These are phyloP conservation scores for Cytospora paraplurivora DNA, from an alignment of 2,329 filamentous ascomycete genomes.

Conservation along the genomic window DNA sequence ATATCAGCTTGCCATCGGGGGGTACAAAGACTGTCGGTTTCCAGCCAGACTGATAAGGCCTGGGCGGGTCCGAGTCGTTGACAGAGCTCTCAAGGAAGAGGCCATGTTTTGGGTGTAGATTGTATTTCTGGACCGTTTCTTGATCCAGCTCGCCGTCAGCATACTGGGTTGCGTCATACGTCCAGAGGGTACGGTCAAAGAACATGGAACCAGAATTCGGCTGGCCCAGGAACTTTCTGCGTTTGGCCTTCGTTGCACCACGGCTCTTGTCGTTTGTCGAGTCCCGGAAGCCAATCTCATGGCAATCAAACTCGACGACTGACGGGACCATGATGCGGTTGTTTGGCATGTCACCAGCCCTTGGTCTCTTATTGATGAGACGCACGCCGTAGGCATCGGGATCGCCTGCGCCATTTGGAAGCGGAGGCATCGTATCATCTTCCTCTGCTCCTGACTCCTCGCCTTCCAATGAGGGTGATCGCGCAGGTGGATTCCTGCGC, in stretches of 20 bases:
- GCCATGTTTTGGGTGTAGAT: slow-evolving; percentile 56
- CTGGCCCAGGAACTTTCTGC: slow-evolving; percentile 56
- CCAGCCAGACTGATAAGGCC: slow-evolving; percentile 46
- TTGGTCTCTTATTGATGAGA: slow-evolving; percentile 45
- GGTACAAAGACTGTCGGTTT: slow-evolving; percentile 54
- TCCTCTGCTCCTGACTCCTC: slow-evolving; percentile 26
- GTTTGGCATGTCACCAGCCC: slow-evolving; percentile 43
- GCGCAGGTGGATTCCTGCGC: slow-evolving; percentile 15
- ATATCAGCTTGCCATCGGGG: slow-evolving; percentile 49
- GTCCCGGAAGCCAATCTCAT: slow-evolving; percentile 63
- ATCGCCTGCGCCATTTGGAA: slow-evolving; percentile 46
- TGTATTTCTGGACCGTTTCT: slow-evolving; percentile 50
- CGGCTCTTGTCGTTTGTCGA: slow-evolving; percentile 58
- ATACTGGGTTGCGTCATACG: slow-evolving; percentile 54
- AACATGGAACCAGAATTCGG: slow-evolving; percentile 58
- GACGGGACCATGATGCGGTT: slow-evolving; percentile 58
- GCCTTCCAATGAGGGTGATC: slow-evolving; percentile 12
- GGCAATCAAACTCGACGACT: slow-evolving; percentile 50
- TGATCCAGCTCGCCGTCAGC: slow-evolving; percentile 54
- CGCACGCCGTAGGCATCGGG: slow-evolving; percentile 57
- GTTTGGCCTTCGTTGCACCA: slow-evolving; percentile 53
- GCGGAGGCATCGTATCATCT: slow-evolving; percentile 29
- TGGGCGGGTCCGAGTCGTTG: slow-evolving; percentile 47
- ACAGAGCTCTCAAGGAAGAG: slow-evolving; percentile 52
- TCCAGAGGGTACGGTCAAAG: slow-evolving; percentile 55